These are phyloP conservation scores for Fusarium nanum DNA, from an alignment of 2,329 filamentous ascomycete species.

Conservation along the genomic window DNA sequence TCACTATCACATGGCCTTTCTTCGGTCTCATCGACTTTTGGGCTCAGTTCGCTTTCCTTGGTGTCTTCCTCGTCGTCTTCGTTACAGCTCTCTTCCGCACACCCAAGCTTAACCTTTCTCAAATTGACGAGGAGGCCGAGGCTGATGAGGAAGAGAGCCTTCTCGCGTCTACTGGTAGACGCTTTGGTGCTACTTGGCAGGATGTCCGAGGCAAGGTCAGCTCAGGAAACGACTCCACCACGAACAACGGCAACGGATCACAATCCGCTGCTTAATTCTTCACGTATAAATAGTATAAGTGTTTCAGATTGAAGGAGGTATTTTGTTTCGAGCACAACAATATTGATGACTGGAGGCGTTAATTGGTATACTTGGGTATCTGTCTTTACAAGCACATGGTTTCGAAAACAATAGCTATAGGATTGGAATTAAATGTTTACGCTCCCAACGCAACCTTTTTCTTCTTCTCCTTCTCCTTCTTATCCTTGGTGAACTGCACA, in stretches of 20 bases:
- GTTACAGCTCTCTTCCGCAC: constrained; percentile 82
- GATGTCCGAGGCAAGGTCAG: constrained; percentile 74
- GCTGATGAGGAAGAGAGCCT: constrained; percentile 94
- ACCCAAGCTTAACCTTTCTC: constrained; percentile 78
- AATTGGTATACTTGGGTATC: constrained; percentile 28
- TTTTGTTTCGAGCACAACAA: constrained; percentile 14
- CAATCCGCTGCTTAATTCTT: constrained; percentile 31
- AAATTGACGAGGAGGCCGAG: constrained; percentile 89
- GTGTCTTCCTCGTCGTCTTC: constrained; percentile 84
- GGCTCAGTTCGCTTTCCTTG: constrained; percentile 93
- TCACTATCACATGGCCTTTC: constrained; percentile 94
- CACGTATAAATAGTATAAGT: background rate
- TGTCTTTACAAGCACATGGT: constrained; percentile 21
- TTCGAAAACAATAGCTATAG: constrained; percentile 16
- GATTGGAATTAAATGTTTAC: constrained; percentile 38
- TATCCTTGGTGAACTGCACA: constrained; percentile 64
- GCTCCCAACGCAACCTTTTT: constrained; percentile 54
- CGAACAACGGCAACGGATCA: constrained; percentile 35
- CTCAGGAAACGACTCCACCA: constrained; percentile 23
- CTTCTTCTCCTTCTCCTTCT: constrained; percentile 51
- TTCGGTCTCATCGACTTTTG: constrained; percentile 95
- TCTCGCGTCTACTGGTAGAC: constrained; percentile 81
- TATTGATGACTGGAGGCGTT: constrained; percentile 17
- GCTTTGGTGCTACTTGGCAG: constrained; percentile 89
- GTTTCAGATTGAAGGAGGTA: constrained; percentile 13